A percentile compares a stretch with the other conserved stretches of the same genome.
Evolutionary conservation across 352 stramenopile genomes (phyloP).

Genomic region (Pythium graminicola): DNA sequence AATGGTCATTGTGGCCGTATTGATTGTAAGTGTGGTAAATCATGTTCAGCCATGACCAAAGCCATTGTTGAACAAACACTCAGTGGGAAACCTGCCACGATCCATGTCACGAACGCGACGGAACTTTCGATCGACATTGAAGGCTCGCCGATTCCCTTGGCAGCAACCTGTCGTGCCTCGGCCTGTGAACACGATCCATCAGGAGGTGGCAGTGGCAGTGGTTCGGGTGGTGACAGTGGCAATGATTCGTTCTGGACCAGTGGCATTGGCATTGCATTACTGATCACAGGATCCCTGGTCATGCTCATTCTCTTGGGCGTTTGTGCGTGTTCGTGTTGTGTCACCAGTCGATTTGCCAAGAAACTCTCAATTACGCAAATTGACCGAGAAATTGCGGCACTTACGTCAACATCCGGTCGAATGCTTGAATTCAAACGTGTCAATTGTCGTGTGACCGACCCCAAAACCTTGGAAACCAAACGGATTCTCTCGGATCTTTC

Average conservation of each 20-base stretch:
- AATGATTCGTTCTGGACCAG: constrained; percentile 20
- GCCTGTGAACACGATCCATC: constrained; percentile 43
- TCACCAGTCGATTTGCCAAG: constrained; percentile 26
- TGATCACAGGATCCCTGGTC: constrained; percentile 25
- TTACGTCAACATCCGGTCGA: constrained; percentile 34
- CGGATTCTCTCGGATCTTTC: constrained; percentile 60
- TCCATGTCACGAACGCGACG: constrained; percentile 38
- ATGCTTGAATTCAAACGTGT: constrained; percentile 52
- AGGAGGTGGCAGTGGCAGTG: constrained; percentile 20
- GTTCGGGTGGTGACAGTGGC: constrained; percentile 21
- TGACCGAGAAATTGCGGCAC: constrained; percentile 39
- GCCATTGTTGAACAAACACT: constrained; percentile 54
- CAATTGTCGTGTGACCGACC: constrained; percentile 34
- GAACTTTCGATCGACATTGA: constrained; percentile 60
- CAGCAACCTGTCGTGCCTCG: constrained; percentile 53
- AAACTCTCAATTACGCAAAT: constrained; percentile 19
- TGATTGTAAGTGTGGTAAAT: constrained; percentile 53
- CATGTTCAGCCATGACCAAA: constrained; percentile 60
- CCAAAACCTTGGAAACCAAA: constrained; percentile 16
- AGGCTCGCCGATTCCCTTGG: constrained; percentile 57
- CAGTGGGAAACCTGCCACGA: constrained; percentile 58
- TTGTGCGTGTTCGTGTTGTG: constrained; percentile 35
- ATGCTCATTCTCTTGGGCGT: constrained; percentile 27
- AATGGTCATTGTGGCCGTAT: constrained; percentile 43
- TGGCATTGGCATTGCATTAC: constrained; percentile 31